Evolutionary conservation across 2,329 filamentous ascomycete species (phyloP), one percentile per base, ranked within the genome.

Genomic region (Plenodomus lindquistii): DNA sequence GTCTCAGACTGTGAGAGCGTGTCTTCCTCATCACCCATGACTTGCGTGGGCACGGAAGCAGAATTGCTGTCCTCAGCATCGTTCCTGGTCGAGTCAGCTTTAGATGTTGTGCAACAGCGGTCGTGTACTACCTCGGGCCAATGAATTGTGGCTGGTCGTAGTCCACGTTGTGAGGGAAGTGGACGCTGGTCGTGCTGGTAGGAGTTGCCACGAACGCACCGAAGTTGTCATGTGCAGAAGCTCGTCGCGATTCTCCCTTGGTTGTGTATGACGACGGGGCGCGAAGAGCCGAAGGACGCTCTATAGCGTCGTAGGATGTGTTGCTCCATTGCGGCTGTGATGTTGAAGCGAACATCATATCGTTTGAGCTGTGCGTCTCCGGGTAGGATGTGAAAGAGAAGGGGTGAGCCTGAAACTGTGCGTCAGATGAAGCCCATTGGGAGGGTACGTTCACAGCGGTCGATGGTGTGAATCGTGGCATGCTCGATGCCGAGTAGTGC

Each of bases 191-290:
- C 37, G 63, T 62, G 50, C 63, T 71, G 4, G 60, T 59, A 7
- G 70, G 70, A 3, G 70, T 70, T 37, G 62, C 60, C 15, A 70
- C 60, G 40, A 67, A 63, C 16, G 59, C 45, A n/a, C 52, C 57
- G 40, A 63, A 66, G 39, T 42, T 55, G 11, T 68, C 59, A 34
- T 66, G 59, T 1, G 60, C 50, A 10, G 68, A 66, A 10, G 57
- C 46, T 18, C 63, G 58, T 40, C 63, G 53, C 18, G 59, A 55
- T 20, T 56, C 55, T 16, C 61, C 60, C 22, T 60, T 46, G 13
- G 55, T 37, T 11, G 56, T 58, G 48, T 60, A 66, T n/a, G 68
- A 70, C 3, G 65, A 66, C 10, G 63, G 57, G 54, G 48, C 60
- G 42, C 65, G 62, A 10, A 60, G 44, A 1, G 55, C 39, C 10